These are phyloP conservation scores for Grammothele lineata DNA, from an alignment of 768 basidiomycete species.

Conservation along the genomic window DNA sequence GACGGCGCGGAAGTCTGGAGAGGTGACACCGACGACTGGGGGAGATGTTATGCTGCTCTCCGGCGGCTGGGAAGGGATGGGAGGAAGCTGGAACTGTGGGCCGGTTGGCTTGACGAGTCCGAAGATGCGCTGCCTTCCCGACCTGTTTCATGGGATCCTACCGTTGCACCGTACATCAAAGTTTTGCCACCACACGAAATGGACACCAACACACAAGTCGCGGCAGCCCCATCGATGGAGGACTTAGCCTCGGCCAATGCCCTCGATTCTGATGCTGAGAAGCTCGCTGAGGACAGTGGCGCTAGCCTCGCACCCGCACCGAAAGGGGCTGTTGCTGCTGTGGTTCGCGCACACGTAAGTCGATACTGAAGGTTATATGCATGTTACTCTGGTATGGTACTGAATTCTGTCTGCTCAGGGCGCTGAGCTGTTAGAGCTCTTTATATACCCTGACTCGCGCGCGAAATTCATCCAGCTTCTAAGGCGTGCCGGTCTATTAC, in stretches of 20 bases:
- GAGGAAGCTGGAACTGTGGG: constrained; percentile 73
- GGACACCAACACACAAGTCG: no score
- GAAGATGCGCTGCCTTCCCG: not conserved
- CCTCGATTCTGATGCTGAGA: constrained; percentile 10
- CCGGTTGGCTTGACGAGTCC: constrained; percentile 53
- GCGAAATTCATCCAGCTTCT: constrained; percentile 59
- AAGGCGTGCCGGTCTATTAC: constrained; percentile 39
- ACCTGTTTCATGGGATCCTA: constrained; percentile 13
- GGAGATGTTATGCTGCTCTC: constrained; percentile 49
- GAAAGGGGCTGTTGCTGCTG: constrained; percentile 39
- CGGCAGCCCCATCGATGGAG: constrained; percentile 38
- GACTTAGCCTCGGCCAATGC: constrained; percentile 31
- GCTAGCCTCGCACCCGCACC: constrained; percentile 20
- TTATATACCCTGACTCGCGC: constrained; percentile 75
- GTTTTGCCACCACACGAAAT: no score
- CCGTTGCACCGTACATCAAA: constrained; percentile 14
- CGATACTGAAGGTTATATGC: constrained; percentile 1
- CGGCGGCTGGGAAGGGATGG: constrained; percentile 58
- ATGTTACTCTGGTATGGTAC: not conserved
- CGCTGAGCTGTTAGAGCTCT: constrained; percentile 48
- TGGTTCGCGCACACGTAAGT: constrained; percentile 61
- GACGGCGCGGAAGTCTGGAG: constrained; percentile 41
- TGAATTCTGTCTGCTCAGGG: no score
- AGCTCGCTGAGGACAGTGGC: constrained; percentile 12
- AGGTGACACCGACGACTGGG: constrained; percentile 58